These are phyloP conservation scores for Xylaria multiplex DNA, from an alignment of 2,329 filamentous ascomycete species.

Conservation along the genomic window DNA sequence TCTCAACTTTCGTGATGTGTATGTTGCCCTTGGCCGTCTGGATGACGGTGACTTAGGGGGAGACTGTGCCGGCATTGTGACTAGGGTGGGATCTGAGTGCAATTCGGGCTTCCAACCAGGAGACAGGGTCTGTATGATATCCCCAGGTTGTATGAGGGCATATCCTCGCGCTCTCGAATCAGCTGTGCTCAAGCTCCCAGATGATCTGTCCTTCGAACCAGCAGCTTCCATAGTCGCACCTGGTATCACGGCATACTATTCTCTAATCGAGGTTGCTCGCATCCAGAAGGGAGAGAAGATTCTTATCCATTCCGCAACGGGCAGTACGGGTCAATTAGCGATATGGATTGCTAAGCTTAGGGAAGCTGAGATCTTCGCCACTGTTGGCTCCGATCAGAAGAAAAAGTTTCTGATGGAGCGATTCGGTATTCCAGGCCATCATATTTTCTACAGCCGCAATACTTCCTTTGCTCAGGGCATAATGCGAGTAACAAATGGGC, in stretches of 20 bases:
- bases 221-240: slow-evolving; percentile 34
- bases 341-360: slow-evolving; percentile 37
- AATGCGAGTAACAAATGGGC: slow-evolving; percentile 44
- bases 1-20: slow-evolving; percentile 37
- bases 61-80: slow-evolving; percentile 49
- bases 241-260: slow-evolving; percentile 45
- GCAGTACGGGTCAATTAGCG: slow-evolving; percentile 40
- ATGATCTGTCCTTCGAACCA: slow-evolving; percentile 31
- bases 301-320: slow-evolving; percentile 42
- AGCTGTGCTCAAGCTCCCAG: slow-evolving; percentile 30
- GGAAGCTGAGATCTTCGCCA: slow-evolving; percentile 47
- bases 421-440: slow-evolving; percentile 47
- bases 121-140: slow-evolving; percentile 28
- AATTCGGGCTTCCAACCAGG: slow-evolving; percentile 33
- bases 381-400: slow-evolving; percentile 49
- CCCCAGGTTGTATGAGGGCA: slow-evolving; percentile 38
- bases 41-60: slow-evolving; percentile 31
- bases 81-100: slow-evolving; percentile 40
- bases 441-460: slow-evolving; percentile 50
- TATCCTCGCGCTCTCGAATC: slow-evolving; percentile 34
- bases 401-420: slow-evolving; percentile 45
- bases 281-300: slow-evolving; percentile 42
- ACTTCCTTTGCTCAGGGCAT: slow-evolving; percentile 47
- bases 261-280: slow-evolving; percentile 43
- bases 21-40: slow-evolving; percentile 33